phyloP scores from a whole-genome alignment of 2,329 filamentous ascomycete genomes.

The Fusarium xylarioides region DNA sequence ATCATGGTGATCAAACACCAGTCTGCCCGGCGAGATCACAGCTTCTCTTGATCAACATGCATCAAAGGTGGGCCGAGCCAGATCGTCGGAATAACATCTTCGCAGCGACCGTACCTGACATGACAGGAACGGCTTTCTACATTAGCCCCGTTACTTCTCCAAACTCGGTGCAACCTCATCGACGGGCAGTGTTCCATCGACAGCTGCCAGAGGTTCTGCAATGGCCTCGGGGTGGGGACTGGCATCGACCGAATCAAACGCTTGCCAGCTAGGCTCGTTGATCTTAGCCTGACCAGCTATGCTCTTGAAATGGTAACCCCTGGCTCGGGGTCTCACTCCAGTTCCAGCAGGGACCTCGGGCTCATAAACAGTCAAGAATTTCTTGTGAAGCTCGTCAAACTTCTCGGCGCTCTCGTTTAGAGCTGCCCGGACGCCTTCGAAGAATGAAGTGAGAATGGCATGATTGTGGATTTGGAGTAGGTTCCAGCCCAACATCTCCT shows the following conservation, averaged over 20 bases:
- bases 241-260: constrained; percentile 50
- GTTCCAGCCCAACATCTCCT: constrained; percentile 97
- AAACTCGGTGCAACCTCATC: constrained; percentile 59
- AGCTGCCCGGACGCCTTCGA: constrained; percentile 71
- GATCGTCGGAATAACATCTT: constrained; percentile 11
- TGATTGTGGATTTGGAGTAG: constrained; percentile 94
- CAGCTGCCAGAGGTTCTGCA: constrained; percentile 31
- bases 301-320: constrained; percentile 85
- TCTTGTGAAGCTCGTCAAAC: constrained; percentile 64
- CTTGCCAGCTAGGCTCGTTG: constrained; percentile 74
- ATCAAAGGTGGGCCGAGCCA: constrained; percentile 24
- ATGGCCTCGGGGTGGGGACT: constrained; percentile 24
- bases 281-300: constrained; percentile 72
- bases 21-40: neutral
- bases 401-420: constrained; percentile 63
- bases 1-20: neutral
- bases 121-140: constrained; percentile 20
- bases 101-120: constrained; percentile 24
- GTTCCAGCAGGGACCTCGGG: constrained; percentile 75
- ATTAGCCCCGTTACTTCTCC: constrained; percentile 54
- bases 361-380: constrained; percentile 69
- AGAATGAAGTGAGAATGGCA: constrained; percentile 76
- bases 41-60: neutral
- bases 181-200: constrained; percentile 59
- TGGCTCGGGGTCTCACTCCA: constrained; percentile 79